Evolutionary conservation across 768 basidiomycete genomes (phyloP).

Genomic region (Fomitopsis serialis): DNA sequence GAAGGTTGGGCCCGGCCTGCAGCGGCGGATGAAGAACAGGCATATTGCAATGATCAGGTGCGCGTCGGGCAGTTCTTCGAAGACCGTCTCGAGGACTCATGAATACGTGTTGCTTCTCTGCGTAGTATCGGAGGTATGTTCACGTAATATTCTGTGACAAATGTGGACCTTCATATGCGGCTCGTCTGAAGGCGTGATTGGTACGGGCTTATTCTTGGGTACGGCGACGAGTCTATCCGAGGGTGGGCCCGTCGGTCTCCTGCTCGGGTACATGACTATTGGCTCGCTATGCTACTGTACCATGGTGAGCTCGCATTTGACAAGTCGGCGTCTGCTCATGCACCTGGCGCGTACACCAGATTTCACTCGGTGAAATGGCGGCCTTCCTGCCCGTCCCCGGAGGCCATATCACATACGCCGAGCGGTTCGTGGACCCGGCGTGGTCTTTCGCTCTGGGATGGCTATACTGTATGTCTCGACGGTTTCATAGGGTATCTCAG

Average conservation of each 20-base stretch:
- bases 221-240: constrained; percentile 37
- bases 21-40: constrained; percentile 27
- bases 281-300: constrained; percentile 31
- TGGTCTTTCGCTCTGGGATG: constrained; percentile 39
- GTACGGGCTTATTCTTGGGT: constrained; percentile 54
- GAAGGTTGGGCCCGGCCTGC: not conserved
- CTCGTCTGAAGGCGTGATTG: constrained; percentile 29
- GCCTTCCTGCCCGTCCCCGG: constrained; percentile 40
- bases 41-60: constrained; percentile 30
- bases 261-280: constrained; percentile 35
- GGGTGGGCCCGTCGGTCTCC: constrained; percentile 43
- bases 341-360: constrained; percentile 1
- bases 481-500: too few relatives aligned
- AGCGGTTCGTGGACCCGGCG: constrained; percentile 42
- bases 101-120: not conserved
- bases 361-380: constrained; percentile 40
- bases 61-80: not conserved
- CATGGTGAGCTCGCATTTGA: constrained; percentile 25
- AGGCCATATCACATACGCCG: constrained; percentile 41
- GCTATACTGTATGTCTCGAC: constrained; percentile 28
- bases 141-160: not conserved
- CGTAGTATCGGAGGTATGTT: constrained; percentile 19
- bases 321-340: not conserved
- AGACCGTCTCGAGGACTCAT: not conserved
- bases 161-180: not conserved